Conservation (phyloP, 768 basidiomycete species). For the Myochromella boudieri region DNA sequence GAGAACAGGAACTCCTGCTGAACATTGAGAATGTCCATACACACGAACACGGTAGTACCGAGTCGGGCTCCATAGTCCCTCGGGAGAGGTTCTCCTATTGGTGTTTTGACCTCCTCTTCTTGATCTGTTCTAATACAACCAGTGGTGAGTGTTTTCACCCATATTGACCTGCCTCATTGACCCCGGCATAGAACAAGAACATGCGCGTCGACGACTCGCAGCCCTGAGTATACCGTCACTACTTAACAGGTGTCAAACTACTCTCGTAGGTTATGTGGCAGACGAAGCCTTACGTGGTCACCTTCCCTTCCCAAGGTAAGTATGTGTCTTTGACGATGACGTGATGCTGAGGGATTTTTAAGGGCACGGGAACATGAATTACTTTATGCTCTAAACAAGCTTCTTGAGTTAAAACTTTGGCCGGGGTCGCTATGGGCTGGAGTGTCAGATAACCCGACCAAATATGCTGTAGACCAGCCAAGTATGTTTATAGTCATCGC, state of each 20-base stretch:
- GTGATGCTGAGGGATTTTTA: neutral
- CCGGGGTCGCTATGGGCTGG: slow-evolving; percentile 78
- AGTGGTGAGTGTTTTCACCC: slow-evolving; percentile 43
- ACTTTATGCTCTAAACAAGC: slow-evolving; percentile 76
- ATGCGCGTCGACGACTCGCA: slow-evolving; percentile 65
- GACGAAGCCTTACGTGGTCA: slow-evolving; percentile 85
- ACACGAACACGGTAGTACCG: slow-evolving; percentile 59
- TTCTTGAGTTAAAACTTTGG: slow-evolving; percentile 73
- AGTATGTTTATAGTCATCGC: slow-evolving; percentile 38
- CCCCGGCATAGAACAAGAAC: slow-evolving; percentile 51
- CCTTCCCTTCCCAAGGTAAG: slow-evolving; percentile 83
- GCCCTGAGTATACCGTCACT: slow-evolving; percentile 70
- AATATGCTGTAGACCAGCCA: slow-evolving; percentile 54
- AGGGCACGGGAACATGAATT: slow-evolving; percentile 90
- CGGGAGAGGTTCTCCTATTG: slow-evolving; percentile 90
- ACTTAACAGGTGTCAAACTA: slow-evolving; percentile 70
- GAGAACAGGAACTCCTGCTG: too few relatives aligned
- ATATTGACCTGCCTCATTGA: neutral
- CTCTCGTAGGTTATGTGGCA: slow-evolving; percentile 74
- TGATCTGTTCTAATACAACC: slow-evolving; percentile 69
- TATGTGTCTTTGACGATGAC: too few relatives aligned
- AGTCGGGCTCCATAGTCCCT: slow-evolving; percentile 52
- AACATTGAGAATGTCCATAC: slow-evolving; percentile 13
- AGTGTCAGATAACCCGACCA: slow-evolving; percentile 61
- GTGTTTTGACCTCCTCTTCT: slow-evolving; percentile 87